A percentile compares a stretch with the other conserved stretches of the same genome.
Evolutionary conservation across 176 grass and related monocot species (phyloP).

Genomic region (Leersia perrieri): DNA sequence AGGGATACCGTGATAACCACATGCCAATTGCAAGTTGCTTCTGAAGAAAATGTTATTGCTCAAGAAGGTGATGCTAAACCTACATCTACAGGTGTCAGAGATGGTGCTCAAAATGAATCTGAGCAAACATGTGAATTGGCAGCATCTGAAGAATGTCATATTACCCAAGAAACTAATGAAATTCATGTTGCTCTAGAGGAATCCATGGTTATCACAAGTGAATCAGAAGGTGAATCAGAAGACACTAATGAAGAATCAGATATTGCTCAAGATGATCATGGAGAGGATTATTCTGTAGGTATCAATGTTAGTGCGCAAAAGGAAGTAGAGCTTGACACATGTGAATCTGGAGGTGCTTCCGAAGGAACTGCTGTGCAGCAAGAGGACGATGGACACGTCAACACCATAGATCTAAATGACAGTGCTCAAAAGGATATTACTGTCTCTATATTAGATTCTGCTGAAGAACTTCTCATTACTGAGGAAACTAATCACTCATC

Average conservation of each 20-base stretch:
- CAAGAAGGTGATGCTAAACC: not conserved
- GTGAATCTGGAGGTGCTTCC: not conserved
- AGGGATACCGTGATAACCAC: not conserved
- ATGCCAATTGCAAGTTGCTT: conserved; percentile 5
- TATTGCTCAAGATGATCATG: not conserved
- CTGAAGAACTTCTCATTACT: not conserved
- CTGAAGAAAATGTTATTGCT: conserved; percentile 15
- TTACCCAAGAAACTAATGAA: conserved; percentile 21
- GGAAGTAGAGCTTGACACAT: not conserved
- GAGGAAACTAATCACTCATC: not conserved
- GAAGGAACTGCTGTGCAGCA: conserved; percentile 8
- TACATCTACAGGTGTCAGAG: not conserved
- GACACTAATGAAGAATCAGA: conserved; percentile 9
- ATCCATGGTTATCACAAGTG: not conserved
- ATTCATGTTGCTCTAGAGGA: conserved; percentile 20
- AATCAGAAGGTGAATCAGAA: conserved; percentile 23
- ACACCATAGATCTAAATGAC: not conserved
- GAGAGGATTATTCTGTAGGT: not conserved
- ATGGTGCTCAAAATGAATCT: conserved; percentile 1
- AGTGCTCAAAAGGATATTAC: not conserved
- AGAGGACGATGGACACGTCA: not conserved
- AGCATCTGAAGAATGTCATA: conserved; percentile 23
- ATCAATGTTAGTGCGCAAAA: not conserved
- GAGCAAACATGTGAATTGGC: not conserved
- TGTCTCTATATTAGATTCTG: not conserved